Conservation (phyloP, 2,329 filamentous ascomycete genomes). For the Macrophomina tecta region DNA sequence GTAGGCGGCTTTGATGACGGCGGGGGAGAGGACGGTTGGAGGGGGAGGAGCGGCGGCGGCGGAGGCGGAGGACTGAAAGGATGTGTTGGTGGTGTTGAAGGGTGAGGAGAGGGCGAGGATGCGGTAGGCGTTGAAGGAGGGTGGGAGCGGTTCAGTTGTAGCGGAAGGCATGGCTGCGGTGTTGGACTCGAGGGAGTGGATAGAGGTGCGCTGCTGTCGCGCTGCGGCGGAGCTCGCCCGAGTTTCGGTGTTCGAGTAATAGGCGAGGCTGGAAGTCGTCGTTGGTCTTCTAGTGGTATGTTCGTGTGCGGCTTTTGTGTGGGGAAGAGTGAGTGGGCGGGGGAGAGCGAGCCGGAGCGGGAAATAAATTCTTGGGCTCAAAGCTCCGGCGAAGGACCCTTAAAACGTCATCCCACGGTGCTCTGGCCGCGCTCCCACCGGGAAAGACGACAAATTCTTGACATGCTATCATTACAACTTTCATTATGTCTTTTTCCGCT, state of each 20-base stretch:
- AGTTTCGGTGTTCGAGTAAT: too few relatives aligned
- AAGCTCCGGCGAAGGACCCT: conserved; percentile 1
- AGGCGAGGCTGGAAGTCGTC: too few relatives aligned
- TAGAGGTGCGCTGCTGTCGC: too few relatives aligned
- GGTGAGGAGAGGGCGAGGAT: conserved; percentile 22
- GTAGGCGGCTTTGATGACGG: conserved; percentile 52
- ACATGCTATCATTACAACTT: neutral
- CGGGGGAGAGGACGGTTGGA: conserved; percentile 12
- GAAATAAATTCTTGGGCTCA: conserved; percentile 3
- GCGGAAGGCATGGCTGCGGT: conserved; percentile 1
- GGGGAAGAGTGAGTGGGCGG: neutral
- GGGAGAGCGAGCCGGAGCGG: neutral
- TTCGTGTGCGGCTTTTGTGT: neutral
- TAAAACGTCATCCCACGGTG: neutral
- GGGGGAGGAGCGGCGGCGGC: neutral
- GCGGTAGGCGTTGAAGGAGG: conserved; percentile 28
- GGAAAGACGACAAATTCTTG: too few relatives aligned
- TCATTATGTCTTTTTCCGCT: neutral
- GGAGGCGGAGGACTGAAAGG: neutral
- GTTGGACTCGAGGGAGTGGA: neutral
- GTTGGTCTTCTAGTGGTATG: too few relatives aligned
- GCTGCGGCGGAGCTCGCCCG: neutral
- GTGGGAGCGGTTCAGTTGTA: conserved; percentile 8
- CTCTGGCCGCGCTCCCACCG: neutral
- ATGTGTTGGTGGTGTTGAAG: neutral